Evolutionary conservation across 148 eudicot species (phyloP), one percentile per base, ranked within the genome.

Genomic region (Nyssa sinensis): DNA sequence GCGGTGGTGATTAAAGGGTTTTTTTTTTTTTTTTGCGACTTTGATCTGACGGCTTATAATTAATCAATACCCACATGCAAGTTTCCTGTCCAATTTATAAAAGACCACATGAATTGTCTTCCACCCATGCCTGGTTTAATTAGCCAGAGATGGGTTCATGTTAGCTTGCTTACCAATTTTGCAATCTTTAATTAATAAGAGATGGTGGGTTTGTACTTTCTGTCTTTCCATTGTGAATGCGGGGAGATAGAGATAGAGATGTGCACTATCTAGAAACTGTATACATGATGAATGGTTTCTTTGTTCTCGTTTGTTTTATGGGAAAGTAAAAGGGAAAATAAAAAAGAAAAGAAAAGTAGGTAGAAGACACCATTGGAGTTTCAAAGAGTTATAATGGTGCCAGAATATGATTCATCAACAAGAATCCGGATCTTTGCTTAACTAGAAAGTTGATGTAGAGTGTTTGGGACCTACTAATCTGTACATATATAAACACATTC

Each of bases 361-460:
- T 75, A 62, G 21, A 58, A 71, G 74, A 60, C 64, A 41, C 72
- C 67, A 27, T 76, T 47, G 21, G 19, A 62, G 66, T 58, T 65
- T 35, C 47, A 67, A 67, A 10, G 32, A 58, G 23, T 25, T 37
- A 58, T 61, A 28, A 73, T 39, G 33, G 53, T 63, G 55, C 44
- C 60, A 71, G 78, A 80, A 66, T 74, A 72, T 65, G 80, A 83
- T 75, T 79, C 75, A 80, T 75, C 64, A 75, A 84, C 79, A 74
- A 78, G 75, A 84, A 61, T 74, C 67, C 62, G 60, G 67, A 84
- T 65, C 73, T 84, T 75, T 80, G 79, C 84, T 77, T 75, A 80
- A 77, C 77, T 77, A 83, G 77, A 84, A 80, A 75, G 84, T 70
- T 72, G 79, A 84, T 70, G 69, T 60, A 65, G 74, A 9, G 39